Conservation (phyloP, 805 yeast genomes). For the Priceomyces haplophilus region DNA sequence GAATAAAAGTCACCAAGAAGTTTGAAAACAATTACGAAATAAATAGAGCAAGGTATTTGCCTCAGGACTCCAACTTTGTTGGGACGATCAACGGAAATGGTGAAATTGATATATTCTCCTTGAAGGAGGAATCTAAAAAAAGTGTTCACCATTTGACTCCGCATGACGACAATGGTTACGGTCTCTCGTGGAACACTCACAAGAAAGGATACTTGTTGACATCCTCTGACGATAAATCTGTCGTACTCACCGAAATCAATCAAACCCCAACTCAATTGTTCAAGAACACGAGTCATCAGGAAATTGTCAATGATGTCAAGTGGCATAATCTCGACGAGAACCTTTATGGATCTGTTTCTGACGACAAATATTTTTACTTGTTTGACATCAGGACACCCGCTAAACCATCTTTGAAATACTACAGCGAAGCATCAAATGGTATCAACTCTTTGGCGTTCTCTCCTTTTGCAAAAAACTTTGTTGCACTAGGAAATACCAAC, state of each 20-base stretch:
- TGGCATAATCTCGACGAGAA: constrained; percentile 58
- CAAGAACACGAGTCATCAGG: constrained; percentile 37
- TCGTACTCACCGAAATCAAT: constrained; percentile 58
- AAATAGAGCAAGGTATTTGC: constrained; percentile 70
- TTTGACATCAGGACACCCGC: constrained; percentile 49
- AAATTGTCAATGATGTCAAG: constrained; percentile 71
- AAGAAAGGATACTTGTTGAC: constrained; percentile 52
- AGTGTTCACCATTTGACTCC: constrained; percentile 39
- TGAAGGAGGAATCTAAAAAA: constrained; percentile 20
- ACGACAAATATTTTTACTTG: constrained; percentile 55
- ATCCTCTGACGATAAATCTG: constrained; percentile 62
- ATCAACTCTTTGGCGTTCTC: constrained; percentile 69
- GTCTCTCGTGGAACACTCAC: constrained; percentile 61
- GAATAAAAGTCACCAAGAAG: constrained; percentile 60
- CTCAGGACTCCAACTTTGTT: constrained; percentile 51
- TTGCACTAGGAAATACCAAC: constrained; percentile 70
- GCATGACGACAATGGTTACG: constrained; percentile 71
- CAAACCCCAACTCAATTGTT: constrained; percentile 11
- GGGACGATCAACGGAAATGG: constrained; percentile 73
- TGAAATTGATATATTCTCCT: constrained; percentile 52
- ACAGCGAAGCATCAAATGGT: constrained; percentile 30
- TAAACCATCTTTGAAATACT: constrained; percentile 23
- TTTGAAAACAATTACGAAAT: constrained; percentile 62
- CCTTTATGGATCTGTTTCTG: constrained; percentile 70
- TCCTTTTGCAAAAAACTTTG: constrained; percentile 52